phyloP scores from a whole-genome alignment of 169 alveolate species.

The Eimeria zaria region DNA sequence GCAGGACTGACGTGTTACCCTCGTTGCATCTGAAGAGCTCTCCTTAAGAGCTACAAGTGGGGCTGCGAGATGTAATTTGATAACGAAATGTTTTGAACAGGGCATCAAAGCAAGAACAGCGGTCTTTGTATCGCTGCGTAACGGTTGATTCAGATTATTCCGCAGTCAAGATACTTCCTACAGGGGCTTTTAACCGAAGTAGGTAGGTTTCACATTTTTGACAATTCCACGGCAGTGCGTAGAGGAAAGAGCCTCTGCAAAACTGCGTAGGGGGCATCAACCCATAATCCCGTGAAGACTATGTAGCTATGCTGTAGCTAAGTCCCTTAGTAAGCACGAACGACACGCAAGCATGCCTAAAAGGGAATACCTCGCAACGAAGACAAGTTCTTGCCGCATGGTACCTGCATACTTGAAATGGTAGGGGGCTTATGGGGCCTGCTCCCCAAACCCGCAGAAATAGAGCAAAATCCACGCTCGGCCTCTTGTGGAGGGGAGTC shows the following conservation, averaged over 20 bases:
- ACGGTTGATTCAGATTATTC: neutral
- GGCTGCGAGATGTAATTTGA: neutral
- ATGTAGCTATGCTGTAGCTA: neutral
- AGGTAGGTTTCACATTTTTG: neutral
- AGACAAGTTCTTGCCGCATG: constrained; percentile 16
- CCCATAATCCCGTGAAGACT: neutral
- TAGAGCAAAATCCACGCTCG: neutral
- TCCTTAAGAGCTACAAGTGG: neutral
- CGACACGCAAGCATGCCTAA: neutral
- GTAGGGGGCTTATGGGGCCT: constrained; percentile 12
- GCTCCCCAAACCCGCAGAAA: constrained; percentile 8
- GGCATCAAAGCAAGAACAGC: neutral
- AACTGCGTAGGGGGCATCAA: neutral
- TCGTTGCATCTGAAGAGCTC: neutral
- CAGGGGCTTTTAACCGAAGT: neutral
- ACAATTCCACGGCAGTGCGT: neutral
- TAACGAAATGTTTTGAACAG: neutral
- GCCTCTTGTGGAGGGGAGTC: neutral
- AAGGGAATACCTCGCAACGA: neutral
- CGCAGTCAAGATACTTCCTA: neutral
- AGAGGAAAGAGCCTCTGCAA: neutral
- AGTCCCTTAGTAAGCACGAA: neutral
- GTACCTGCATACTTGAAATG: constrained; percentile 48
- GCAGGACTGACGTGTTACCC: neutral
- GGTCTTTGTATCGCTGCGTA: neutral